Percentiles rank a stretch among this genome's conserved stretches.
These are phyloP conservation scores for Tolypocladium tundrense DNA, from an alignment of 2,329 filamentous ascomycete species.

Conservation along the genomic window DNA sequence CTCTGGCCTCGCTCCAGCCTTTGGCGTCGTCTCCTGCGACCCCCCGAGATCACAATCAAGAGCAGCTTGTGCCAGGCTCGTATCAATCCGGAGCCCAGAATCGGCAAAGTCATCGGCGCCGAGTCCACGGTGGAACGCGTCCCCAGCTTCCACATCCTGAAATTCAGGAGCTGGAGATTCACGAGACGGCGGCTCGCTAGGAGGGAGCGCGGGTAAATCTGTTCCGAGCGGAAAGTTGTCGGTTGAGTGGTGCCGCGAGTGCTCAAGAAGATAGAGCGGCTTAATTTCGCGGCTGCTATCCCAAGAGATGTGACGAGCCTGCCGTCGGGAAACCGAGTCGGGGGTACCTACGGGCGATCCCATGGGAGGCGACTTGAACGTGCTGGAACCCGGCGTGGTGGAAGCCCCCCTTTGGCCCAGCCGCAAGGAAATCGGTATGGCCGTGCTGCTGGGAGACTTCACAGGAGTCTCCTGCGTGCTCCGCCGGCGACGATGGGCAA, in stretches of 20 bases:
- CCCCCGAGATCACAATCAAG: slow-evolving; percentile 38
- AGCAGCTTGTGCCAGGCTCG: slow-evolving; percentile 18
- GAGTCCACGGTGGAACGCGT: slow-evolving; percentile 15
- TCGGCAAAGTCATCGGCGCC: slow-evolving; percentile 9
- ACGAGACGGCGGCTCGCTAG: slow-evolving; percentile 26
- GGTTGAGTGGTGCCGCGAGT: slow-evolving; percentile 28
- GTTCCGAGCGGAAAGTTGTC: slow-evolving; percentile 18
- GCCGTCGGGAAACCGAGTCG: slow-evolving; percentile 26
- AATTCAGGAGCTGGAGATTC: slow-evolving; percentile 22
- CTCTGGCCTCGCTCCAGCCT: slow-evolving; percentile 34
- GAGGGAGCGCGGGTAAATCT: slow-evolving; percentile 40
- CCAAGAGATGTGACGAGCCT: slow-evolving; percentile 48
- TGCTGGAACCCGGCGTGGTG: slow-evolving; percentile 25
- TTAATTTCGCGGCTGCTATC: slow-evolving; percentile 61
- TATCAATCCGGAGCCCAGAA: slow-evolving; percentile 29
- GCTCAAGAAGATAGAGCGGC: slow-evolving; percentile 74
- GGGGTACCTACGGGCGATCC: slow-evolving; percentile 20
- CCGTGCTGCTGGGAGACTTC: slow-evolving; percentile 45
- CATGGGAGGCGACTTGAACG: slow-evolving; percentile 28
- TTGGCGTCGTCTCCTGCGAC: slow-evolving; percentile 60
- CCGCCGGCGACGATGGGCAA: slow-evolving; percentile 35
- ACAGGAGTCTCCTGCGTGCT: slow-evolving; percentile 36
- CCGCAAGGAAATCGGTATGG: slow-evolving; percentile 47
- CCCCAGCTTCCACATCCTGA: slow-evolving; percentile 14
- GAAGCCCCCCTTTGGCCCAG: slow-evolving; percentile 36